Evolutionary conservation across 192 early-diverging fungal genomes (phyloP), one percentile per base, ranked within the genome.

Genomic region (Umbelopsis sp.): DNA sequence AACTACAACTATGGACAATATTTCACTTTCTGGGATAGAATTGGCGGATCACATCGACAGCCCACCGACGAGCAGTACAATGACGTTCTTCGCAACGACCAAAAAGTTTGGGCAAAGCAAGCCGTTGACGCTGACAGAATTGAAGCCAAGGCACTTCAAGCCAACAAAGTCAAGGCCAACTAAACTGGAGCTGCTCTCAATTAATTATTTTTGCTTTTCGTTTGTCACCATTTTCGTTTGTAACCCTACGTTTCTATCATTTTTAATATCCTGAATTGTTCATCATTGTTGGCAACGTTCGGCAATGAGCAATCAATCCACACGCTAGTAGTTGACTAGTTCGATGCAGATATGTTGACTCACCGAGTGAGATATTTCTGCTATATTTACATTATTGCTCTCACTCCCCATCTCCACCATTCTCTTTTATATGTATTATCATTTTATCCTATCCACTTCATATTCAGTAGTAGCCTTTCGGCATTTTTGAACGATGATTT

Each of bases 1-100:
- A 97, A 98, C 86, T 99, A 98, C 88, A 99, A 99, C 84, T 99
- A 95, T 75, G 97, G 97, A 2, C 97, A 99, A 83, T 99, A 97
- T 80, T 94, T 93, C 21, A 99, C 97, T 13, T 70, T 99, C n/a
- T 99, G 95, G 91, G 95, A 93, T 71, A 87, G 88, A 35, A 1
- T 89, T 15, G 89, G 89, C 67, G 82, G 85, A 12, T 87, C 90
- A 37, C 88, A 91, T 69, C 86, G 92, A 53, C 83, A 87, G 65
- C 92, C 92, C 0, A 83, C 84, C 8, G 77, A 78, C 10, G 88
- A 91, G 64, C 87, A 91, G 70, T 90, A 89, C 70, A 83, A 91
- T 70, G 77, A 78, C 6, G 78, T 79, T 21, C 66, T 85, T 49
- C 83, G 86, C 65, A 88, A 85, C 72, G 86, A 91, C 64, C 81